phyloP scores from a whole-genome alignment of 1,284 basidiomycete genomes.

The Pyrrhoderma noxium region DNA sequence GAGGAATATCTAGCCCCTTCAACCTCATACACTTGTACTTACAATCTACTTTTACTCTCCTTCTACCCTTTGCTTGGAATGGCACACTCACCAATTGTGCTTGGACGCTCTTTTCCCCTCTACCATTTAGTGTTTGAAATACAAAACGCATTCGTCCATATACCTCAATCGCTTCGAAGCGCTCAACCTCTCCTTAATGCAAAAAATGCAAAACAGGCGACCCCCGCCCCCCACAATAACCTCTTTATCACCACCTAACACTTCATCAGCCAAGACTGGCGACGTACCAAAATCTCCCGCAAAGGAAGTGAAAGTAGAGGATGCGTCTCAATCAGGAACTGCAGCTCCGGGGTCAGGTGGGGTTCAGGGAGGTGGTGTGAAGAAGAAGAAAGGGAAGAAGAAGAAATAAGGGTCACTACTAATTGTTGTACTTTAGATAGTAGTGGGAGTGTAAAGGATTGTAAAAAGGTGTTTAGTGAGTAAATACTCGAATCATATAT shows the following conservation, averaged over 20 bases:
- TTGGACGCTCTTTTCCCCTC: too few species aligned
- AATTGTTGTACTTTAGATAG: background rate
- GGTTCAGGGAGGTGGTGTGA: slow-evolving; percentile 6
- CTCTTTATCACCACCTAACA: background rate
- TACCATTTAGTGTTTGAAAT: slow-evolving; percentile 88
- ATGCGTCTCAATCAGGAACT: slow-evolving; percentile 1
- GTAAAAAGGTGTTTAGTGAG: too few species aligned
- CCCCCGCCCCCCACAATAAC: slow-evolving; percentile 20
- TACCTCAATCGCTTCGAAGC: slow-evolving; percentile 93
- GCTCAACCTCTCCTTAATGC: slow-evolving; percentile 75
- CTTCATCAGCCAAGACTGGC: background rate
- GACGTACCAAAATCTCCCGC: too few species aligned
- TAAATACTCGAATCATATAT: too few species aligned
- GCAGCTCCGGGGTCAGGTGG: slow-evolving; percentile 1
- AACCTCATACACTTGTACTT: background rate
- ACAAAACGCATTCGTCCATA: slow-evolving; percentile 87
- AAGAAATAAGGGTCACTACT: slow-evolving; percentile 13
- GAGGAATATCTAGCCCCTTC: slow-evolving; percentile 26
- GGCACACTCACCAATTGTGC: too few species aligned
- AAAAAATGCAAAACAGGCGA: slow-evolving; percentile 69
- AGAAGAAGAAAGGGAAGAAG: slow-evolving; percentile 19
- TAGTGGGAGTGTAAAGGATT: background rate
- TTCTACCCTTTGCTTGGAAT: too few species aligned
- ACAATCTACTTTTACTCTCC: background rate
- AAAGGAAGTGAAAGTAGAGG: background rate